Conservation (phyloP, 371 early-diverging fungal species). For the Cladochytrium tenue region DNA sequence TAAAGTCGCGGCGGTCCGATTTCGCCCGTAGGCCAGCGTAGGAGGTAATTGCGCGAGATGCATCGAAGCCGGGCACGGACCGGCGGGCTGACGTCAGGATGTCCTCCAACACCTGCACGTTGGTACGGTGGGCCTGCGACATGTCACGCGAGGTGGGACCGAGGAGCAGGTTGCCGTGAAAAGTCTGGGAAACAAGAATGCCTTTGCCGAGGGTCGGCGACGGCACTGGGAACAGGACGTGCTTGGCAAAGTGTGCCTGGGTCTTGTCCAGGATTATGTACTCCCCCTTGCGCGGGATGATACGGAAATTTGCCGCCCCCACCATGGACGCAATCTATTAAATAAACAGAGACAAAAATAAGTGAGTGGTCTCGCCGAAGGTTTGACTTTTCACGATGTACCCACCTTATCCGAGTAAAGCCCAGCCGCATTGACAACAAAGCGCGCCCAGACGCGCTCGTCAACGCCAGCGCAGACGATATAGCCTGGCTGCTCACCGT, state of each 20-base stretch:
- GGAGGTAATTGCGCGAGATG: conserved; percentile 37
- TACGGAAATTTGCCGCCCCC: conserved; percentile 37
- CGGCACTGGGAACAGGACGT: conserved; percentile 47
- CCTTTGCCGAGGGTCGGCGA: conserved; percentile 37
- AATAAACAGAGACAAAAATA: neutral
- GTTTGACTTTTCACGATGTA: neutral
- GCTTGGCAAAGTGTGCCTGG: conserved; percentile 32
- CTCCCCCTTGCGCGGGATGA: conserved; percentile 42
- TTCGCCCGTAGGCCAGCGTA: conserved; percentile 45
- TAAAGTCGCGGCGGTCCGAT: conserved; percentile 38
- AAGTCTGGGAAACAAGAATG: conserved; percentile 44
- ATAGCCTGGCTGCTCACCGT: conserved; percentile 19
- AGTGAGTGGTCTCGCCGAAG: neutral
- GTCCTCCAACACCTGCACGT: conserved; percentile 32
- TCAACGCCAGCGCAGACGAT: conserved; percentile 24
- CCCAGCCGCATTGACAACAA: conserved; percentile 42
- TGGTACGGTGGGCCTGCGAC: conserved; percentile 26
- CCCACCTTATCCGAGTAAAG: conserved; percentile 21
- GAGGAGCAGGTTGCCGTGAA: conserved; percentile 42
- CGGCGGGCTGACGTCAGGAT: conserved; percentile 30
- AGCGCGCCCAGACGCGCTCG: conserved; percentile 17
- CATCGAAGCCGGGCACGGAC: conserved; percentile 38
- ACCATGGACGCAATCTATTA: conserved; percentile 41
- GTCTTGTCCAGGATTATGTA: conserved; percentile 38
- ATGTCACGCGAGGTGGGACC: conserved; percentile 43